These are phyloP conservation scores for Saccharomycopsis fermentans DNA, from an alignment of 805 yeast genomes.

Conservation along the genomic window DNA sequence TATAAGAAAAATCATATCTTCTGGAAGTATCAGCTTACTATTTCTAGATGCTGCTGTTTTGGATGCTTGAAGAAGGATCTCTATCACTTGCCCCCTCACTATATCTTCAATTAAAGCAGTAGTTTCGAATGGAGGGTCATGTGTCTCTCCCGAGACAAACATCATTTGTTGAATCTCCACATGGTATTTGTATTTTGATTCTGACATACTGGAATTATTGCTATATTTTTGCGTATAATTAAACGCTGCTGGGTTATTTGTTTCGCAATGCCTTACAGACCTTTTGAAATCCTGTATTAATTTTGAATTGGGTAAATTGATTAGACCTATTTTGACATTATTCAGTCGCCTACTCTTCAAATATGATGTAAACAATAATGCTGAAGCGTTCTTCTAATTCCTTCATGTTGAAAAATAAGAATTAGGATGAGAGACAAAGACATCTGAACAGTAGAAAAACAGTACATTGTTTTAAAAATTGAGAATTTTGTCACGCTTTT, in stretches of 20 bases:
- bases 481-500: background rate
- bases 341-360: too few relatives aligned
- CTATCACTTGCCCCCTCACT: slow-evolving; percentile 89
- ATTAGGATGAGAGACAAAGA: too few relatives aligned
- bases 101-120: slow-evolving; percentile 92
- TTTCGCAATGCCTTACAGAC: background rate
- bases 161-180: slow-evolving; percentile 97
- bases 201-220: background rate
- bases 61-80: slow-evolving; percentile 66
- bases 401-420: too few relatives aligned
- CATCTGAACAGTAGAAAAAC: too few relatives aligned
- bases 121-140: slow-evolving; percentile 88
- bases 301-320: too few relatives aligned
- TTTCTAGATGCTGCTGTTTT: slow-evolving; percentile 72
- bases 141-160: slow-evolving; percentile 94
- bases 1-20: slow-evolving; percentile 85
- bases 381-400: too few relatives aligned
- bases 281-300: background rate
- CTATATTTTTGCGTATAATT: background rate
- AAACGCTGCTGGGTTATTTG: too few relatives aligned
- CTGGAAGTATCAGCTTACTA: slow-evolving; percentile 76
- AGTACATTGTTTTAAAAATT: background rate
- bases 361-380: too few relatives aligned
- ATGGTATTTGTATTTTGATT: slow-evolving; percentile 58
- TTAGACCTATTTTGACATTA: too few relatives aligned